phyloP scores from a whole-genome alignment of 306 rosid species.

The Alnus rubra region DNA sequence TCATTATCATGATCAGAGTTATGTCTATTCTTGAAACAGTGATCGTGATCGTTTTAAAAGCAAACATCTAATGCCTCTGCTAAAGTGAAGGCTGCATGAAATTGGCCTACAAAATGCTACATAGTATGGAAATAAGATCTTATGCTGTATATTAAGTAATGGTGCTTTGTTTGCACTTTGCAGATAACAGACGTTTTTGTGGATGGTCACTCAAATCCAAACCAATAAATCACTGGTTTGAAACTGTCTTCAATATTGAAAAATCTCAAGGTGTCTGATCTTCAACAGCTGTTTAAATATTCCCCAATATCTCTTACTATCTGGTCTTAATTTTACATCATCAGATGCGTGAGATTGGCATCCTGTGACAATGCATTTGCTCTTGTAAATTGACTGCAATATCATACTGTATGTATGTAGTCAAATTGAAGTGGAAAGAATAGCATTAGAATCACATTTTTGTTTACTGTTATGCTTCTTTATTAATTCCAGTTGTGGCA shows the following conservation, averaged over 20 bases:
- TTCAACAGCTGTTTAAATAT: conserved; percentile 19
- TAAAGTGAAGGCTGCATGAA: too few species aligned
- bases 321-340: conserved; percentile 1
- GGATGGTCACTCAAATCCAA: conserved; percentile 58
- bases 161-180: neutral
- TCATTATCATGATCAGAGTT: neutral
- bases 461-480: too few species aligned
- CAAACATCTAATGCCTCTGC: too few species aligned
- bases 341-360: neutral
- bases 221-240: conserved; percentile 55
- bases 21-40: neutral
- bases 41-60: too few species aligned
- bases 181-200: conserved; percentile 68
- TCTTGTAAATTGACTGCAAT: too few species aligned
- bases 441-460: too few species aligned
- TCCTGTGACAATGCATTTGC: too few species aligned
- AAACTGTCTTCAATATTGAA: conserved; percentile 45
- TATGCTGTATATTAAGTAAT: neutral
- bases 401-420: too few species aligned
- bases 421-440: too few species aligned
- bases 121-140: neutral
- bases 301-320: conserved; percentile 18
- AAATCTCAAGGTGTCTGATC: conserved; percentile 32
- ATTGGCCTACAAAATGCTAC: neutral
- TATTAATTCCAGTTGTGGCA: too few species aligned